phyloP scores from a whole-genome alignment of 169 alveolate genomes.

The Eimeria praecox region DNA sequence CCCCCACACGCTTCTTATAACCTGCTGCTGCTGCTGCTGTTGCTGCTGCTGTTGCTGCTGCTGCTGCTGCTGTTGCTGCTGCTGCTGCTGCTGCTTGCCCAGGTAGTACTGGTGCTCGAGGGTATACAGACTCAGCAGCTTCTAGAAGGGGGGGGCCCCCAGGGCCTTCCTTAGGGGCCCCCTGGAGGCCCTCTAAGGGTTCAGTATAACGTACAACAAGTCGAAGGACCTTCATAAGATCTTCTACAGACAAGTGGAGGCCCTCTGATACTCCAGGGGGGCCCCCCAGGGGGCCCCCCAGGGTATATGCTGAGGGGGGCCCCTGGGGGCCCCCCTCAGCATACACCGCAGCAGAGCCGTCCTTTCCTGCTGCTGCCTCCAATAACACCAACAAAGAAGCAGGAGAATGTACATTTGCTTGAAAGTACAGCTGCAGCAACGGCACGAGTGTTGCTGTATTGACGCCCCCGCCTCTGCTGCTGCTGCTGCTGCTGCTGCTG shows the following conservation, averaged over 20 bases:
- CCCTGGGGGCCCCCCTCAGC: not conserved
- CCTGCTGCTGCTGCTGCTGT: conserved; percentile 24
- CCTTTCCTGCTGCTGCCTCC: conserved; percentile 6
- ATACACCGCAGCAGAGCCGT: not conserved
- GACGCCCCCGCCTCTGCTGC: not conserved
- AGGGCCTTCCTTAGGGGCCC: conserved; percentile 12
- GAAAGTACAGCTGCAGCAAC: conserved; percentile 21
- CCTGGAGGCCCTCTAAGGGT: conserved; percentile 28
- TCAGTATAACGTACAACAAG: conserved; percentile 3
- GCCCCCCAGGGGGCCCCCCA: conserved; percentile 35
- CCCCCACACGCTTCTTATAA: not conserved
- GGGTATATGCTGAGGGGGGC: not conserved
- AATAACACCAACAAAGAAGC: conserved; percentile 37
- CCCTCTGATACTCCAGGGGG: conserved; percentile 53
- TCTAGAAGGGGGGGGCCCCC: conserved; percentile 12
- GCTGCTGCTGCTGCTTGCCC: not conserved
- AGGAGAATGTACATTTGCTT: not conserved
- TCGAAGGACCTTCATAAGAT: not conserved
- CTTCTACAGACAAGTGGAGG: conserved; percentile 15
- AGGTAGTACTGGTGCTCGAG: not conserved
- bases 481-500: conserved; percentile 3
- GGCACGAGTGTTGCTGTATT: conserved; percentile 3
- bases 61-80: conserved; percentile 30
- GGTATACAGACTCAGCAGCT: not conserved
- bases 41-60: conserved; percentile 10